A percentile compares a stretch with the other conserved stretches of the same genome.
Conservation (phyloP, 129 eudicot species). For the Apium graveolens region DNA sequence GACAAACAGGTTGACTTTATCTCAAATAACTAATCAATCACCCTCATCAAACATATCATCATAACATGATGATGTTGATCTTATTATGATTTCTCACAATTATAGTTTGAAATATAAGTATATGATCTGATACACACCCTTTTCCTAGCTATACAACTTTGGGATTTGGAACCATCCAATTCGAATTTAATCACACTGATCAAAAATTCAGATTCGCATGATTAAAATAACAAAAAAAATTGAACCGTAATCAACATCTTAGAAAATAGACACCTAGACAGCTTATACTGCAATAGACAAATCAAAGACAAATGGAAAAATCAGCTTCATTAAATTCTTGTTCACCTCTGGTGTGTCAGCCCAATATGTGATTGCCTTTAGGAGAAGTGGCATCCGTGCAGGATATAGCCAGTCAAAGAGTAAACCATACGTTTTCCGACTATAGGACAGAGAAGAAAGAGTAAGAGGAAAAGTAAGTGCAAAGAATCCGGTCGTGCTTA, state of each 20-base stretch:
- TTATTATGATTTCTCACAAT: too few relatives aligned
- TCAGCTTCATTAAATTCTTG: neutral
- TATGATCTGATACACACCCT: too few relatives aligned
- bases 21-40: neutral
- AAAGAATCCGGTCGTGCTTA: neutral
- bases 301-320: neutral
- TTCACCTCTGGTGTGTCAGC: constrained; percentile 27
- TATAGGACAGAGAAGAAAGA: constrained; percentile 2
- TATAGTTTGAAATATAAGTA: too few relatives aligned
- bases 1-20: neutral
- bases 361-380: constrained; percentile 20
- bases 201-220: neutral
- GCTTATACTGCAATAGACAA: neutral
- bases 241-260: neutral
- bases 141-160: too few relatives aligned
- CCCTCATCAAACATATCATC: neutral
- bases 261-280: neutral
- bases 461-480: neutral
- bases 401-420: constrained; percentile 30
- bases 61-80: too few relatives aligned
- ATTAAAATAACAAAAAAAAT: neutral
- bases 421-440: constrained; percentile 18
- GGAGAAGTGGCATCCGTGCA: constrained; percentile 25
- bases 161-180: too few relatives aligned
- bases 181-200: neutral